Percentiles rank a stretch among this genome's conserved stretches.
phyloP scores from a whole-genome alignment of 2,329 filamentous ascomycete species.

The Microdochium bolleyi region DNA sequence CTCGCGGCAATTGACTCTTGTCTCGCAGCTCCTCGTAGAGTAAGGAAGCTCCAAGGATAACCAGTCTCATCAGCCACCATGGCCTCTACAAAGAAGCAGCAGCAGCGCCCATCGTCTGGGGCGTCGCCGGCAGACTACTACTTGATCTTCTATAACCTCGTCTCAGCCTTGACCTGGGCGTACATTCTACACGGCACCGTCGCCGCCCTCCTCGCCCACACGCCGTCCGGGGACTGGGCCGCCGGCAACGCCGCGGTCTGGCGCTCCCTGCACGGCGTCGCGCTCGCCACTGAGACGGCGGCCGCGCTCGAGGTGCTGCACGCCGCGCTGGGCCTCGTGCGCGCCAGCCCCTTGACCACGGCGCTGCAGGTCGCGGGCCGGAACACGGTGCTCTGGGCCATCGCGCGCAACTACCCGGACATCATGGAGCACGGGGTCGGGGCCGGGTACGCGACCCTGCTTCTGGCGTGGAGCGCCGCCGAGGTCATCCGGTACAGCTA shows the following conservation, averaged over 20 bases:
- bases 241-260: conserved; percentile 1
- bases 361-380: conserved; percentile 59
- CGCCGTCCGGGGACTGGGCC: not conserved
- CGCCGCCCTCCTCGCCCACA: not conserved
- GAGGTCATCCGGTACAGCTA: conserved; percentile 64
- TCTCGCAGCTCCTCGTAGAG: too few species aligned
- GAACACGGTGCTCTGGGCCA: conserved; percentile 57
- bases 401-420: conserved; percentile 42
- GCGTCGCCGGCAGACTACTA: conserved; percentile 2
- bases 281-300: conserved; percentile 34
- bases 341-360: conserved; percentile 56
- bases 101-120: not conserved
- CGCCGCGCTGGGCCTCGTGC: conserved; percentile 50
- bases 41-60: too few species aligned
- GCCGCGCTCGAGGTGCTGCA: conserved; percentile 56
- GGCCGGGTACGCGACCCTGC: conserved; percentile 40
- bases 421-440: conserved; percentile 29
- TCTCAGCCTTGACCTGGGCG: conserved; percentile 10
- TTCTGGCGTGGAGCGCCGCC: conserved; percentile 59
- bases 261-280: conserved; percentile 1
- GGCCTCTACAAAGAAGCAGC: not conserved
- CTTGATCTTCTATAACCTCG: conserved; percentile 9
- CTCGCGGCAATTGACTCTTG: too few species aligned
- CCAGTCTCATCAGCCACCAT: too few species aligned
- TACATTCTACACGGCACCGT: conserved; percentile 3